Conservation (phyloP, 192 early-diverging fungal genomes). For the Umbelopsis sp. region DNA sequence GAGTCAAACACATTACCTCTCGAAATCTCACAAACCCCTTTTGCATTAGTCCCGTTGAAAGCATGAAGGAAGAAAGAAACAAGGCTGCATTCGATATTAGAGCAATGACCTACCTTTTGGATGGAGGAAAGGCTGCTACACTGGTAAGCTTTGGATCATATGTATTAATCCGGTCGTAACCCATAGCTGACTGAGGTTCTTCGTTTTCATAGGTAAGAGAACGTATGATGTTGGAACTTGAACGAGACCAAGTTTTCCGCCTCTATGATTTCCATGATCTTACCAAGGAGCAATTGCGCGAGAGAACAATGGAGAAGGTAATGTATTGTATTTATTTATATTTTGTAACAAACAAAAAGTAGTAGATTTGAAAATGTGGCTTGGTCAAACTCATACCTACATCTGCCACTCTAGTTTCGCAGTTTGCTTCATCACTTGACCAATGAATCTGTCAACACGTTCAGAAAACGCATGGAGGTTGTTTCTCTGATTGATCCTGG, state of each 20-base stretch:
- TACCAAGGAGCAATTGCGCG: slow-evolving; percentile 72
- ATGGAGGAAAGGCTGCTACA: slow-evolving; percentile 70
- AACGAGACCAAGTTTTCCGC: slow-evolving; percentile 81
- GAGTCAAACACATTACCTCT: background rate
- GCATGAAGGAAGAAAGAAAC: slow-evolving; percentile 73
- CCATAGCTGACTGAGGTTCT: background rate
- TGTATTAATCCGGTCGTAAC: too few relatives aligned
- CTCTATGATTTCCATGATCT: slow-evolving; percentile 82
- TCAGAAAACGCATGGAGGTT: slow-evolving; percentile 78
- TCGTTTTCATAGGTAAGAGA: slow-evolving; percentile 48
- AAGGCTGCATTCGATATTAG: slow-evolving; percentile 75
- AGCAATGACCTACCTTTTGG: slow-evolving; percentile 81
- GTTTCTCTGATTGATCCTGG: slow-evolving; percentile 83
- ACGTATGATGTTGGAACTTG: slow-evolving; percentile 81
- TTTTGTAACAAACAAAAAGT: background rate
- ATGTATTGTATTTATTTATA: background rate
- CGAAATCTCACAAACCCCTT: too few relatives aligned
- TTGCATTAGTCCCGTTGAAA: slow-evolving; percentile 28
- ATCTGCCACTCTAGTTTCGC: slow-evolving; percentile 59
- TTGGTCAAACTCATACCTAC: too few relatives aligned
- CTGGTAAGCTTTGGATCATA: slow-evolving; percentile 31
- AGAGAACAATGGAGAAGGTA: slow-evolving; percentile 86
- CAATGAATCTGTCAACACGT: slow-evolving; percentile 68
- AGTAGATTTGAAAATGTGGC: too few relatives aligned
- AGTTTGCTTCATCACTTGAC: slow-evolving; percentile 71